Conservation (phyloP, 352 stramenopile species). For the Pythium plurisporium region DNA sequence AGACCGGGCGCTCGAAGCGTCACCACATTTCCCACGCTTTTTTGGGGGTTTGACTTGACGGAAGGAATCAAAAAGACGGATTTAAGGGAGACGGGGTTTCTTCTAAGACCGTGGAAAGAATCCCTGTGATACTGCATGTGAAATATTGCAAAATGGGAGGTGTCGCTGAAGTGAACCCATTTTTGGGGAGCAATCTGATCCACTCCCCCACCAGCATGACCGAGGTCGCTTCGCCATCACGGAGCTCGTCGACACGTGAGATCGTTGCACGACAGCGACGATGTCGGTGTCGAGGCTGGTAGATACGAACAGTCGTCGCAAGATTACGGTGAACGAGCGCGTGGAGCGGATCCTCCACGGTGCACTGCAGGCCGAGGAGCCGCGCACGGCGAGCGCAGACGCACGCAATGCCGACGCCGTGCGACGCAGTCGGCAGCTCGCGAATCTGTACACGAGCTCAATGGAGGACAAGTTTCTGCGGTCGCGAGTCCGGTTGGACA, state of each 20-base stretch:
- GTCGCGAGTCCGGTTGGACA: neutral
- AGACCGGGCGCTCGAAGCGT: no score
- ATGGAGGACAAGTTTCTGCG: constrained; percentile 41
- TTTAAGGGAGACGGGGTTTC: neutral
- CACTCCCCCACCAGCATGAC: neutral
- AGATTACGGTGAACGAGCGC: constrained; percentile 68
- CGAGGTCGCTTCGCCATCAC: no score
- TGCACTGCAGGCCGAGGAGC: constrained; percentile 31
- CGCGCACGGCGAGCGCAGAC: constrained; percentile 22
- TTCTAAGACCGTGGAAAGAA: neutral
- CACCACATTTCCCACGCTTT: constrained; percentile 3
- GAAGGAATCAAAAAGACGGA: neutral
- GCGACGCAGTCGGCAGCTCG: constrained; percentile 39
- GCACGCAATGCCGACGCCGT: constrained; percentile 26
- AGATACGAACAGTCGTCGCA: constrained; percentile 23
- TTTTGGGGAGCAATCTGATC: constrained; percentile 1
- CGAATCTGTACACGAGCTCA: constrained; percentile 41
- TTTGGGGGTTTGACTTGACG: neutral
- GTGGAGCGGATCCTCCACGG: constrained; percentile 58
- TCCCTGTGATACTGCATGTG: no score
- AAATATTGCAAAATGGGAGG: no score
- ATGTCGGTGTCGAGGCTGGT: constrained; percentile 1
- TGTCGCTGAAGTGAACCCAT: neutral
- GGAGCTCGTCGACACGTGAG: no score
- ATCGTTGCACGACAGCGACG: constrained; percentile 1